Evolutionary conservation across 495 filamentous ascomycete species (phyloP).

Genomic region (Lichina pygmaea): DNA sequence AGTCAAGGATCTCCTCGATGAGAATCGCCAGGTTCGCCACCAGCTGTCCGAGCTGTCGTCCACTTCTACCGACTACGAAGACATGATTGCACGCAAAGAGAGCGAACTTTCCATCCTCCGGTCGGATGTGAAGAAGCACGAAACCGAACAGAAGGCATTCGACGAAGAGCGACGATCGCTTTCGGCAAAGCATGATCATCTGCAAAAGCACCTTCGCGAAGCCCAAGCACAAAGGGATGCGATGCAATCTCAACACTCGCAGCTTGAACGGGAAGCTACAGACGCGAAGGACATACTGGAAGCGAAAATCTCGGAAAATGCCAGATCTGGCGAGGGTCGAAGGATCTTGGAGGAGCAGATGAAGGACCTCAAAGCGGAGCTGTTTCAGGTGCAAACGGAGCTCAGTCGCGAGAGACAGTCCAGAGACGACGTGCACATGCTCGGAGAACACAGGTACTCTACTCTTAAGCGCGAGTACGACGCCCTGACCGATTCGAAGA

Average conservation of each 20-base stretch:
- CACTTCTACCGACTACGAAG: constrained; percentile 85
- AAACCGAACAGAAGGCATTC: constrained; percentile 46
- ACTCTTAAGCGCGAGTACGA: constrained; percentile 65
- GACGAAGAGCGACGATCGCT: constrained; percentile 50
- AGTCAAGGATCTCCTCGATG: constrained; percentile 46
- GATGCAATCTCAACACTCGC: constrained; percentile 54
- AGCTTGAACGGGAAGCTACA: constrained; percentile 66
- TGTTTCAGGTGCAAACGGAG: constrained; percentile 66
- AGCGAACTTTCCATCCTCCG: constrained; percentile 72
- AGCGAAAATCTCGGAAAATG: constrained; percentile 70
- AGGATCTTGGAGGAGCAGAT: constrained; percentile 73
- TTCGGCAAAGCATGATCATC: constrained; percentile 47
- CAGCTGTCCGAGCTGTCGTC: constrained; percentile 69
- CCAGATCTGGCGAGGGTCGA: constrained; percentile 58
- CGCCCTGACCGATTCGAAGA: constrained; percentile 79
- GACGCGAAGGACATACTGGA: constrained; percentile 73
- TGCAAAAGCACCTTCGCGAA: constrained; percentile 51
- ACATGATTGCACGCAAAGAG: constrained; percentile 75
- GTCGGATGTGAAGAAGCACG: constrained; percentile 51
- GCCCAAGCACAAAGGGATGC: constrained; percentile 71
- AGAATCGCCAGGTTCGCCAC: constrained; percentile 63
- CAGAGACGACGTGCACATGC: constrained; percentile 81
- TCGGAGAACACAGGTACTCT: constrained; percentile 66
- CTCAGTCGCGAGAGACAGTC: constrained; percentile 82
- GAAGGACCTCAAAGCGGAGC: constrained; percentile 56